Evolutionary conservation across 2,329 filamentous ascomycete genomes (phyloP).

Genomic region (Ascochyta koolunga): DNA sequence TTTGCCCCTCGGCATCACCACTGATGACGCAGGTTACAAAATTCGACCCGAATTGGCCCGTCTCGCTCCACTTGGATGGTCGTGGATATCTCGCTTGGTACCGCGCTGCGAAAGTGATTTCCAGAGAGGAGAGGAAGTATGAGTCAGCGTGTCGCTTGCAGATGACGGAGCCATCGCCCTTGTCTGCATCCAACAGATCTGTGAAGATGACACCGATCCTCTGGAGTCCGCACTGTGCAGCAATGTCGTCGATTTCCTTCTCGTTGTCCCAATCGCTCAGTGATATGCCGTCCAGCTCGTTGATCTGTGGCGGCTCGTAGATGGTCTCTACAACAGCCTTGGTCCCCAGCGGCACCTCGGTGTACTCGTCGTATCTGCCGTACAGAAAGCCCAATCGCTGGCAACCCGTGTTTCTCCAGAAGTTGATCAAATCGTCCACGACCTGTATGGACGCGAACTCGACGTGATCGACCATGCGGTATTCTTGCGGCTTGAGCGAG

Average conservation of each 20-base stretch:
- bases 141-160: constrained; percentile 97
- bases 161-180: constrained; percentile 81
- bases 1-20: constrained; percentile 88
- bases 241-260: constrained; percentile 78
- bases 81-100: constrained; percentile 89
- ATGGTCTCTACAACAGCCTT: constrained; percentile 97
- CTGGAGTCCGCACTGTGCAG: constrained; percentile 81
- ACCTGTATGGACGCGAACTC: constrained; percentile 87
- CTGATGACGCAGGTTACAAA: constrained; percentile 96
- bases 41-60: constrained; percentile 89
- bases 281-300: constrained; percentile 87
- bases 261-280: constrained; percentile 86
- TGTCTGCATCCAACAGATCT: constrained; percentile 82
- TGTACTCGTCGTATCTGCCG: constrained; percentile 87
- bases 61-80: constrained; percentile 95
- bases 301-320: constrained; percentile 91
- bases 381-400: constrained; percentile 92
- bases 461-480: constrained; percentile 97
- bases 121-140: constrained; percentile 89
- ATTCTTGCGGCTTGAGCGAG: constrained; percentile 89
- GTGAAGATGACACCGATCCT: constrained; percentile 94
- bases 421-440: constrained; percentile 87
- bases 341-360: constrained; percentile 88
- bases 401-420: constrained; percentile 84
- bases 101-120: constrained; percentile 86